These are phyloP conservation scores for Aspergillus proliferans DNA, from an alignment of 2,329 filamentous ascomycete species.

Conservation along the genomic window DNA sequence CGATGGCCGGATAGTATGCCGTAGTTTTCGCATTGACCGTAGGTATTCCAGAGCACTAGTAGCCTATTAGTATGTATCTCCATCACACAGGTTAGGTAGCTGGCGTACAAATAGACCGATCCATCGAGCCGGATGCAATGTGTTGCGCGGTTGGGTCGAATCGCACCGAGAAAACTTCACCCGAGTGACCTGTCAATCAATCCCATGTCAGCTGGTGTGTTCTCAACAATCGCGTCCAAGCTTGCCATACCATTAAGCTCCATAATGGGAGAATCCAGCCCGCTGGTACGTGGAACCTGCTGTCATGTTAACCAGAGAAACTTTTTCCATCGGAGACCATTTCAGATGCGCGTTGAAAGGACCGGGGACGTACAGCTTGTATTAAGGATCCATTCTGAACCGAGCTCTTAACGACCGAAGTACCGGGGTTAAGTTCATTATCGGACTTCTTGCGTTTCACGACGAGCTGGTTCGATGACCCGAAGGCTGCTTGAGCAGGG, in stretches of 20 bases:
- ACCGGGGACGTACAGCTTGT: constrained; percentile 52
- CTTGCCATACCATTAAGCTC: constrained; percentile 63
- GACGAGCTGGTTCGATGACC: constrained; percentile 64
- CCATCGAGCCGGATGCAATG: constrained; percentile 93
- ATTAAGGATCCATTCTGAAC: constrained; percentile 58
- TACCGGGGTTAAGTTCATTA: constrained; percentile 48
- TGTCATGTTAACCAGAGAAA: constrained; percentile 10
- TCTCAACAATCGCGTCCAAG: constrained; percentile 26
- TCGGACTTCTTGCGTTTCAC: constrained; percentile 84
- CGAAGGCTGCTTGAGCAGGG: constrained; percentile 77
- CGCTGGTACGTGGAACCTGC: constrained; percentile 72
- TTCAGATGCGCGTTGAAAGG: not conserved
- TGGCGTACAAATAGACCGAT: constrained; percentile 73
- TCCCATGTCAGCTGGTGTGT: constrained; percentile 7
- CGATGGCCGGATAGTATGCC: constrained; percentile 82
- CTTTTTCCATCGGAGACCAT: not conserved
- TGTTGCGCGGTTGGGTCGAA: constrained; percentile 84
- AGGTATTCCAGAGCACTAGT: constrained; percentile 85
- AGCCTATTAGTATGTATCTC: not conserved
- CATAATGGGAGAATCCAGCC: constrained; percentile 86
- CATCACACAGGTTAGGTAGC: not conserved
- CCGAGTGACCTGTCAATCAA: constrained; percentile 51
- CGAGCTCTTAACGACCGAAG: constrained; percentile 53
- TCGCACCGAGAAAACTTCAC: constrained; percentile 82
- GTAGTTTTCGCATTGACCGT: constrained; percentile 91